Evolutionary conservation across 1,284 basidiomycete genomes (phyloP), one percentile per base, ranked within the genome.

Genomic region (Moesziomyces globuligerus): DNA sequence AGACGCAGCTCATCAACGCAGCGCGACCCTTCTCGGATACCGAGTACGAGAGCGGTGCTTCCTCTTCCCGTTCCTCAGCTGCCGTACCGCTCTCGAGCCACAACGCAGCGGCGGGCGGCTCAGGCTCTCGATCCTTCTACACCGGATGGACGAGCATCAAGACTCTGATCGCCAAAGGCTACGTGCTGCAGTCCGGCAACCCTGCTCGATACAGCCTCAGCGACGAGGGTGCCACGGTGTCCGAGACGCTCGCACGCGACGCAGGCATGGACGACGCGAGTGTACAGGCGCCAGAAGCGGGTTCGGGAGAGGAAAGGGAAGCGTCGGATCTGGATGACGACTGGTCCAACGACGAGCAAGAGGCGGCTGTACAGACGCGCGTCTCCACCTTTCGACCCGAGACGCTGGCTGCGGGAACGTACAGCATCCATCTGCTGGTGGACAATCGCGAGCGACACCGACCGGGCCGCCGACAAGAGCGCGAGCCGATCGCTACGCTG

Each of bases 381-480:
- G 42, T 58, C 4, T 42, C 42, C 13, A 47, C 29, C 17, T 56
- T 59, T 7, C 43, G 81, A 24, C 84, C 85, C 20, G 81, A 84
- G 48, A 60, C 83, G 40, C 85, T 85, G 65, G 83, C 83, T 1
- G 75, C 84, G 1, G 85, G 85, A 0, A 82, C 84, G 9, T 88
- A 86, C 75, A 84, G 85, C 13, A 84, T 88, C 40, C 73, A 85
- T 42, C 81, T 88, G 18, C 69, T 88, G 36, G 76, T 88, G 43
- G 87, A 88, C 72, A 84, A 84, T 25, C 84, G 87, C 10, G 87
- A 88, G 49, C 51, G 60, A 34, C 72, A 80, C 18, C 67, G 67
- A n/a, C 25, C 55, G n/a, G 58, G 62, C 5, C 26, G 64, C 26
- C 59, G 57, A 11, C 41, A 65, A 11, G 51, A 49, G 49, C 41